These are phyloP conservation scores for Sherardia arvensis DNA, from an alignment of 257 asterid species.

Conservation along the genomic window DNA sequence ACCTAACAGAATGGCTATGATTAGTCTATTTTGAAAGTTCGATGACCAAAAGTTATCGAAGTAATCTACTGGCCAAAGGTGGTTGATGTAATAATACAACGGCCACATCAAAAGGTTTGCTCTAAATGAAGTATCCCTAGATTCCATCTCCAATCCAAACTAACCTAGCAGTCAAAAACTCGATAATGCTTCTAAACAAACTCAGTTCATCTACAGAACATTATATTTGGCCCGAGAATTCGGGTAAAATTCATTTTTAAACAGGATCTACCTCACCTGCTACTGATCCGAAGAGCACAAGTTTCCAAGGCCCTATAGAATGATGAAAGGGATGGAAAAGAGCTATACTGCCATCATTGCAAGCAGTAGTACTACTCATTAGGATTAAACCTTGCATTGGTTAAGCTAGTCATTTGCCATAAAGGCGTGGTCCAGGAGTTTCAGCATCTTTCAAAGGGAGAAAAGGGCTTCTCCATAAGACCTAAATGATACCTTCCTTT, in stretches of 20 bases:
- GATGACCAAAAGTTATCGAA: neutral
- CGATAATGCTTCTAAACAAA: too few species aligned
- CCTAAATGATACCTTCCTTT: constrained; percentile 13
- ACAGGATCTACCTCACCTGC: neutral
- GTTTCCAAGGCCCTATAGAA: neutral
- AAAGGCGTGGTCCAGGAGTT: neutral
- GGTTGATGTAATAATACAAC: neutral
- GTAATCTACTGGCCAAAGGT: neutral
- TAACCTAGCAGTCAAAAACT: neutral
- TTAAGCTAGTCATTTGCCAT: constrained; percentile 2
- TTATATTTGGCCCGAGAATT: too few species aligned
- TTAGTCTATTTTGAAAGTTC: neutral
- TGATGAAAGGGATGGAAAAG: neutral
- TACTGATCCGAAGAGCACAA: neutral
- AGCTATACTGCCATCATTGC: neutral
- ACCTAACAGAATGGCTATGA: neutral
- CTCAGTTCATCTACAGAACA: neutral
- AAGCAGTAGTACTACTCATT: constrained; percentile 5
- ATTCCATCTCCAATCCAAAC: too few species aligned
- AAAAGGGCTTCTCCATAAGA: neutral
- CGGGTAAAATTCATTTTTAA: neutral
- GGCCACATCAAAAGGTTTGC: neutral
- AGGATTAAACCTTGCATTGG: neutral
- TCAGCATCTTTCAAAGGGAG: neutral
- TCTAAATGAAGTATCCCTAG: neutral